These are phyloP conservation scores for Podaxis mareebaensis DNA, from an alignment of 768 basidiomycete genomes.

Conservation along the genomic window DNA sequence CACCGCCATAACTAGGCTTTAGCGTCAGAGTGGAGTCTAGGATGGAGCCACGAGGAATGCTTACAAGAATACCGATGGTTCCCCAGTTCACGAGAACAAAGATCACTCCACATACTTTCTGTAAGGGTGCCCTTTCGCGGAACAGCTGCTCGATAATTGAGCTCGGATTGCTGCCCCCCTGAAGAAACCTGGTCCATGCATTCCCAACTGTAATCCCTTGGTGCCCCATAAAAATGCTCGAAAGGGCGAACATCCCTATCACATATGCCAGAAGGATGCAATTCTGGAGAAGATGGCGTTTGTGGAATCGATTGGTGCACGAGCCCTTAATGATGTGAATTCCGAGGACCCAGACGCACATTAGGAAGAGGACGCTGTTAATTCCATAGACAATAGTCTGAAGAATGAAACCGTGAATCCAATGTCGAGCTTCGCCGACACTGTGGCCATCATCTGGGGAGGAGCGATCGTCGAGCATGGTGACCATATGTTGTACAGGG, in stretches of 20 bases:
- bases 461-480: not conserved
- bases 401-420: slow-evolving; percentile 11
- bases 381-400: slow-evolving; percentile 12
- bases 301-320: slow-evolving; percentile 4
- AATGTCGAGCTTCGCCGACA: not conserved
- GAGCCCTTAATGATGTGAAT: slow-evolving; percentile 11
- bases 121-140: not conserved
- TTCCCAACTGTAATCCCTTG: not conserved
- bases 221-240: slow-evolving; percentile 5
- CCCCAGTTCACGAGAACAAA: slow-evolving; percentile 10
- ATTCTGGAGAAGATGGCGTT: slow-evolving; percentile 10
- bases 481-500: not conserved
- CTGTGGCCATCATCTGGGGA: not conserved
- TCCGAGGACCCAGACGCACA: slow-evolving; percentile 9
- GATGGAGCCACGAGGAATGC: not conserved
- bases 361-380: slow-evolving; percentile 7
- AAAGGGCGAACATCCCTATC: slow-evolving; percentile 9
- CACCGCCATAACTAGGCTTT: slow-evolving; percentile 12
- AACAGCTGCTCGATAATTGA: not conserved
- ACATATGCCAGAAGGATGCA: not conserved
- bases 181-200: slow-evolving; percentile 3
- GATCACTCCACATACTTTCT: not conserved
- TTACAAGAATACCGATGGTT: slow-evolving; percentile 9
- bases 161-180: not conserved
- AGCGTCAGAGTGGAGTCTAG: not conserved